Conservation (phyloP, 371 early-diverging fungal genomes). For the Cokeromyces recurvatus region DNA sequence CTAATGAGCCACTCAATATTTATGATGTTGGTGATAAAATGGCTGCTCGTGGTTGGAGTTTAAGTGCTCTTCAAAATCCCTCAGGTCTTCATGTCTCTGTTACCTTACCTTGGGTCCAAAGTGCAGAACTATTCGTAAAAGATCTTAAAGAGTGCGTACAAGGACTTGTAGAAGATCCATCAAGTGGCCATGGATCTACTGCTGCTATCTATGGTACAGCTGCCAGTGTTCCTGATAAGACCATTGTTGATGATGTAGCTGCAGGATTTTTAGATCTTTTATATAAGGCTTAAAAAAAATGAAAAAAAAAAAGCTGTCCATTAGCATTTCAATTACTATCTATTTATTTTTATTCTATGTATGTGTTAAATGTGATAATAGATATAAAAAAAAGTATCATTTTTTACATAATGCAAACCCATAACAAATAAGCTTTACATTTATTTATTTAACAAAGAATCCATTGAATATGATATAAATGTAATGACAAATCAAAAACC, state of each 20-base stretch:
- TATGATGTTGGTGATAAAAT: slow-evolving; percentile 83
- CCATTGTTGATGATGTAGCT: slow-evolving; percentile 81
- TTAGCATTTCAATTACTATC: no score
- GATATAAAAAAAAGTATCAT: no score
- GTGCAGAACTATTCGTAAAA: slow-evolving; percentile 69
- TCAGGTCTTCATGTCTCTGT: slow-evolving; percentile 88
- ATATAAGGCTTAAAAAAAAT: slow-evolving; percentile 71
- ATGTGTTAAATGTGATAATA: no score
- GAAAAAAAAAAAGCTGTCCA: no score
- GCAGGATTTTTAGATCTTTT: slow-evolving; percentile 82
- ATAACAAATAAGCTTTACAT: no score
- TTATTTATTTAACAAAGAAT: no score
- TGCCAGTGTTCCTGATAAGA: slow-evolving; percentile 80
- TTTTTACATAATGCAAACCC: no score
- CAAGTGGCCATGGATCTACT: slow-evolving; percentile 65
- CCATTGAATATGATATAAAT: no score
- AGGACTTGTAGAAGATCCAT: slow-evolving; percentile 64
- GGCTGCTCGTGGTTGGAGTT: slow-evolving; percentile 74
- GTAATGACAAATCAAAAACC: no score
- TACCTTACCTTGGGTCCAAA: slow-evolving; percentile 74
- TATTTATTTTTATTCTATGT: no score
- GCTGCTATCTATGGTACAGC: slow-evolving; percentile 92
- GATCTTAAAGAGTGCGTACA: slow-evolving; percentile 77
- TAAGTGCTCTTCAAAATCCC: slow-evolving; percentile 88
- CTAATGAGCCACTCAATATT: slow-evolving; percentile 64